phyloP scores from a whole-genome alignment of 345 rosid genomes.

The Syzygium grande region DNA sequence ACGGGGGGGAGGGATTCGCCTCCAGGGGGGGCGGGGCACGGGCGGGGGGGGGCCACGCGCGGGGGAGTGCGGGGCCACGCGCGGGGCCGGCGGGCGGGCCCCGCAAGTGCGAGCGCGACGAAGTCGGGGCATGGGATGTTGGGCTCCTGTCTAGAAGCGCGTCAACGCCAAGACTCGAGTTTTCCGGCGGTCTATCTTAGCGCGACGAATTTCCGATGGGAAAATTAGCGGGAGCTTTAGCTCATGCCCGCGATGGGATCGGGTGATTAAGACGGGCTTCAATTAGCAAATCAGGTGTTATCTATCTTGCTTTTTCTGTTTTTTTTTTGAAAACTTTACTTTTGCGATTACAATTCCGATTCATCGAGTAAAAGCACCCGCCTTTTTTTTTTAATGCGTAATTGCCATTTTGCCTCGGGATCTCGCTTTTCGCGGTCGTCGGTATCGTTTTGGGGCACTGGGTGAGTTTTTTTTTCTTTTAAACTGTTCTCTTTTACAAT shows the following conservation, averaged over 20 bases:
- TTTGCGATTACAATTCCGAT: rapidly evolving
- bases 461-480: background rate
- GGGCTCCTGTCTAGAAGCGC: background rate
- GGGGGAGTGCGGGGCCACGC: background rate
- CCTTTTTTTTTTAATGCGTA: rapidly evolving
- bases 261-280: background rate
- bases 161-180: background rate
- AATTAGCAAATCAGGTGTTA: background rate
- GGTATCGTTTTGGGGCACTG: rapidly evolving
- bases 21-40: too few relatives aligned
- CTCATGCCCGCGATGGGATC: background rate
- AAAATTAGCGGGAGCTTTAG: background rate
- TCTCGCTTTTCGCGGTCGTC: background rate
- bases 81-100: background rate
- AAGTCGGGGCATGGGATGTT: background rate
- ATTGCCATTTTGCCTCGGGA: background rate
- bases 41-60: background rate
- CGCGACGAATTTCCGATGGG: background rate
- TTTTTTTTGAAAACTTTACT: background rate
- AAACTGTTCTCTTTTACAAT: background rate
- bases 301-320: background rate
- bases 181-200: background rate
- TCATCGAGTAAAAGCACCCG: rapidly evolving
- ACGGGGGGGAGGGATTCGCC: too few relatives aligned
- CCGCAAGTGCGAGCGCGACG: background rate